A percentile compares a stretch with the other conserved stretches of the same genome.
Evolutionary conservation across 805 yeast genomes (phyloP).

Genomic region (Metschnikowia henanensis): DNA sequence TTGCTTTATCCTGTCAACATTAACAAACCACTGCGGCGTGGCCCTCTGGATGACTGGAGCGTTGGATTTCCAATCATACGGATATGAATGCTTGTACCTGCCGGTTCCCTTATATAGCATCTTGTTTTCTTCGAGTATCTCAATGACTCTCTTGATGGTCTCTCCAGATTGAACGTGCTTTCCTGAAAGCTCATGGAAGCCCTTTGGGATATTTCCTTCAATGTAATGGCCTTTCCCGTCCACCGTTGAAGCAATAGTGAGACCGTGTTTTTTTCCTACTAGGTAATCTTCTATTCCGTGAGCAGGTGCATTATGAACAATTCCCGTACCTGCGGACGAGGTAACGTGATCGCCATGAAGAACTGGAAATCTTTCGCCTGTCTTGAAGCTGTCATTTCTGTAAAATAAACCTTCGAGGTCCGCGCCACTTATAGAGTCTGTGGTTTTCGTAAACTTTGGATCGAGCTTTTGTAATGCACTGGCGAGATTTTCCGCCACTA

Average conservation of each 20-base stretch:
- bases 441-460: conserved; percentile 8
- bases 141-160: conserved; percentile 33
- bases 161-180: conserved; percentile 15
- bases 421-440: conserved; percentile 21
- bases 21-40: conserved; percentile 97
- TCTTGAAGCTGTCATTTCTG: conserved; percentile 50
- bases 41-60: conserved; percentile 93
- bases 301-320: conserved; percentile 97
- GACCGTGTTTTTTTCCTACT: conserved; percentile 56
- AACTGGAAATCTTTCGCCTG: conserved; percentile 49
- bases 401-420: conserved; percentile 42
- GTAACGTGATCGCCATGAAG: conserved; percentile 83
- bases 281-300: conserved; percentile 94
- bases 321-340: conserved; percentile 82
- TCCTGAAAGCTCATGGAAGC: conserved; percentile 30
- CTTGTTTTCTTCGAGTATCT: conserved; percentile 38
- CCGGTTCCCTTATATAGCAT: conserved; percentile 51
- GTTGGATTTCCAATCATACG: conserved; percentile 97
- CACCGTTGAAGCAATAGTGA: conserved; percentile 74
- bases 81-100: conserved; percentile 77
- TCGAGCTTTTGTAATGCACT: conserved; percentile 36
- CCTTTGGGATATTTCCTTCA: conserved; percentile 49
- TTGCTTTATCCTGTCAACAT: conserved; percentile 71
- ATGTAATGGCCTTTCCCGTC: conserved; percentile 69
- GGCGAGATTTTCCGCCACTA: conserved; percentile 58